phyloP scores from a whole-genome alignment of 768 basidiomycete species.

The Lactarius pseudohatsudake region DNA sequence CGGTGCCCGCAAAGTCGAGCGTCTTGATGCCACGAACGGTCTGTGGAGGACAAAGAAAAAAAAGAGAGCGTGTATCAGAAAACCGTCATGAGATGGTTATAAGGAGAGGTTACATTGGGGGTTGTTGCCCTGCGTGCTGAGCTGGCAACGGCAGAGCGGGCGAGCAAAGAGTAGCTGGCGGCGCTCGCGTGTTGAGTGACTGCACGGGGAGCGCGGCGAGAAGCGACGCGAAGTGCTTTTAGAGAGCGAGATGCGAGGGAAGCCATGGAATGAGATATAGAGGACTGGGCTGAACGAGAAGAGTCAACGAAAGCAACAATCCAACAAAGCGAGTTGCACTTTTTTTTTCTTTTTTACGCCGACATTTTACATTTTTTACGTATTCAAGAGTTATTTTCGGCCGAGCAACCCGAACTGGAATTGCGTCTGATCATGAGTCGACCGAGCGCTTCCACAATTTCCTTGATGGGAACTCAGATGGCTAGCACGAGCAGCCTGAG shows the following conservation, averaged over 20 bases:
- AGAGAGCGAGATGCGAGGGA: slow-evolving; percentile 64
- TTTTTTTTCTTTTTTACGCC: background rate
- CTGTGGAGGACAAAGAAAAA: slow-evolving; percentile 35
- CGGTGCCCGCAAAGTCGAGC: slow-evolving; percentile 92
- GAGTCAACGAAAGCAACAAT: background rate
- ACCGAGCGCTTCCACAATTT: too few relatives aligned
- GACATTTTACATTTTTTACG: background rate
- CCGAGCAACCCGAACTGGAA: too few relatives aligned
- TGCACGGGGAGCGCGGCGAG: slow-evolving; percentile 63
- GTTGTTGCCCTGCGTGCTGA: slow-evolving; percentile 29
- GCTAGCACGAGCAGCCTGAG: background rate
- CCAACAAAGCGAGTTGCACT: background rate
- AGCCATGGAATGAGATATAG: slow-evolving; percentile 47
- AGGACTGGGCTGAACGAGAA: background rate
- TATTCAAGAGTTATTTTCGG: too few relatives aligned
- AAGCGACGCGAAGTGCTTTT: slow-evolving; percentile 60
- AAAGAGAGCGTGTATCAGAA: slow-evolving; percentile 9
- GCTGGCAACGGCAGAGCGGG: slow-evolving; percentile 39
- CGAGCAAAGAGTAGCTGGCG: slow-evolving; percentile 63
- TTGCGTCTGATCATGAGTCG: too few relatives aligned
- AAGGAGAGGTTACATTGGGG: slow-evolving; percentile 4
- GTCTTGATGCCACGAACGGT: slow-evolving; percentile 85
- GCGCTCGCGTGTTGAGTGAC: slow-evolving; percentile 44
- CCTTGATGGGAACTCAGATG: slow-evolving; percentile 5
- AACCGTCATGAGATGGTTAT: background rate